Base-by-base conservation (phyloP, 345 rosid genomes). In the Eucalyptus urophylla region DNA sequence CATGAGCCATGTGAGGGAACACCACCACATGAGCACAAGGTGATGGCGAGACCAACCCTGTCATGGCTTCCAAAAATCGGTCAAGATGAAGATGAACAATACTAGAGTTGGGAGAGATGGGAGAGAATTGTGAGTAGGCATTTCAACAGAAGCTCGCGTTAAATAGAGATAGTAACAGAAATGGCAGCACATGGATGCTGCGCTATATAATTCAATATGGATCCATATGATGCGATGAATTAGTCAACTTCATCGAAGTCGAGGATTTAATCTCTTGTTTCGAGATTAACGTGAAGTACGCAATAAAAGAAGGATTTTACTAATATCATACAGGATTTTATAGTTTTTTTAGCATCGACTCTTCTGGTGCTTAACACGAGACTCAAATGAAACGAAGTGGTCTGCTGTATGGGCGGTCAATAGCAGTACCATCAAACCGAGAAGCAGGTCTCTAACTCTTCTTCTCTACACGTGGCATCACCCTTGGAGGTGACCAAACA, bases 1-100 rank as follows among this genome's bases (percentile, higher is more conserved):
- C 94, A 40, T 90, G 92, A 87, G 95, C 92, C 93, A 93, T 89
- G 92, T 89, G 86, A 16, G 94, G 95, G 87, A 93, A 93, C 16
- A 89, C 86, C 6, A 93, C 90, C 2, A 92, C 90, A 58, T 86
- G 92, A 50, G 86, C 65, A 60, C 37, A 12, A 8, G 80, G 11
- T 40, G 88, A 65, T 4, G 89, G 83, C 47, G 47, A 76, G 45
- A 40, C 47, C 83, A 76, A 76, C 47, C 44, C 85, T 8, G 53
- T 33, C 91, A 80, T 80, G 86, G 69, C 80, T 87, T n/a, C 25
- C 22, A 11, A 33, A 37, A 72, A 10, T 72, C 27, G 13, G 83
- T 11, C 83, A 76, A 40, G 83, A 76, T 72, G 45, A 19, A 72
- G 83, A 37, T 37, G 83, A 37, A 37, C 83, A 21, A 76, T 22